A percentile compares a stretch with the other conserved stretches of the same genome.
These are phyloP conservation scores for Centella asiatica DNA, from an alignment of 129 eudicot genomes.

Conservation along the genomic window DNA sequence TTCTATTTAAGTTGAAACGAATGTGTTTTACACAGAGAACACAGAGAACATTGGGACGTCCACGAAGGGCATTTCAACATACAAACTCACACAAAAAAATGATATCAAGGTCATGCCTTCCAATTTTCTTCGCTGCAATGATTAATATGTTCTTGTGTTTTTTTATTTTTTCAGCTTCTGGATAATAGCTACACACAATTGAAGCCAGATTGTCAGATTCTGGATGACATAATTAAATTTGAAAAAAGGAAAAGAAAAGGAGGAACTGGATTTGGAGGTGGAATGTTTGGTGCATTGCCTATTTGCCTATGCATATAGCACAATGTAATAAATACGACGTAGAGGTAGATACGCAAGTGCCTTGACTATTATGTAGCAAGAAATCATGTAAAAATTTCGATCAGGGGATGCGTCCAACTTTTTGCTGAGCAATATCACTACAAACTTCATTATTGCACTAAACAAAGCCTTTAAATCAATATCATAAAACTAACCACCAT, in stretches of 20 bases:
- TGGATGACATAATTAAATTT: not conserved
- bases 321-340: slow-evolving; percentile 4
- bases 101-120: too few species aligned
- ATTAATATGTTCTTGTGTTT: too few species aligned
- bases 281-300: slow-evolving; percentile 18
- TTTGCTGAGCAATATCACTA: slow-evolving; percentile 8
- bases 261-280: not conserved
- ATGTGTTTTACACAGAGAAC: too few species aligned
- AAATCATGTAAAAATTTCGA: not conserved
- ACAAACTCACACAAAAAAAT: too few species aligned
- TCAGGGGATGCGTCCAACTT: slow-evolving; percentile 6
- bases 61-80: too few species aligned
- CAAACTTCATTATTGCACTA: not conserved
- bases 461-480: slow-evolving; percentile 1
- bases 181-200: not conserved
- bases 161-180: too few species aligned
- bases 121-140: too few species aligned
- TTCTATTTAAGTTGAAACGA: too few species aligned
- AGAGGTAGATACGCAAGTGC: slow-evolving; percentile 6
- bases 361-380: slow-evolving; percentile 10
- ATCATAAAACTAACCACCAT: too few species aligned
- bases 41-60: too few species aligned
- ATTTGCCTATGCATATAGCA: slow-evolving; percentile 4
- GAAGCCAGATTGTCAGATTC: not conserved
- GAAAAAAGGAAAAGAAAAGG: too few species aligned